Base-by-base conservation (phyloP, 345 rosid genomes). In the Laguncularia racemosa region DNA sequence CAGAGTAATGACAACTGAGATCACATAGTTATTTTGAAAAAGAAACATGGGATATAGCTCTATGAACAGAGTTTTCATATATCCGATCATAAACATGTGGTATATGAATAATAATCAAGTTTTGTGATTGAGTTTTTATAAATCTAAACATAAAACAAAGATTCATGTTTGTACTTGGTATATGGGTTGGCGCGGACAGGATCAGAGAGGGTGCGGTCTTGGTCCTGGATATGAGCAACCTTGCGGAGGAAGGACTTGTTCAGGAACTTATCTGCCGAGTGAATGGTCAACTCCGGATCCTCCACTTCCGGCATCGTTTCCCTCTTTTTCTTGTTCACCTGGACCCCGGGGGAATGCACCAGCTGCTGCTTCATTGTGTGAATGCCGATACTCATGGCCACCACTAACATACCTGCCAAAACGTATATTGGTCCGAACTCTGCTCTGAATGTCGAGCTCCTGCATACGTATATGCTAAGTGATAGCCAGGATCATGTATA, bases 261-360 rank as follows among this genome's bases (percentile, higher is more conserved):
- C 0, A 68, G 3, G 1, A 82, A 78, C 67, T 55, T 69, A 0
- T 71, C 75, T 0, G 85, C 72, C 48, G 84, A 86, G 2, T 76
- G 59, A 44, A 76, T 38, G 28, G 81, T 79, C 15, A 28, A 55
- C 0, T 86, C 95, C 0, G 97, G 96, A 18, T 85, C 80, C 26
- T 69, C 82, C n/a, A 89, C 70, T 68, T 93, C 99, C 0, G 86
- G 85, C 7, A 89, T n/a, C 0, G 63, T 86, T 84, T 79, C 95
- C 45, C 97, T 71, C 7, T 13, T 58, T 83, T 81, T 83, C 88
- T 83, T 93, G 67, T 49, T 81, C 51, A 81, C 78, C 2, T 81
- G 73, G 48, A 93, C 99, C 1, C 58, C 17, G 0, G 96, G 97
- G 6, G 84, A 71, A 67, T 81, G 52, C 57, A 50, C 14, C 47